Evolutionary conservation across 257 asterid species (phyloP).

Genomic region (Mitragyna speciosa): DNA sequence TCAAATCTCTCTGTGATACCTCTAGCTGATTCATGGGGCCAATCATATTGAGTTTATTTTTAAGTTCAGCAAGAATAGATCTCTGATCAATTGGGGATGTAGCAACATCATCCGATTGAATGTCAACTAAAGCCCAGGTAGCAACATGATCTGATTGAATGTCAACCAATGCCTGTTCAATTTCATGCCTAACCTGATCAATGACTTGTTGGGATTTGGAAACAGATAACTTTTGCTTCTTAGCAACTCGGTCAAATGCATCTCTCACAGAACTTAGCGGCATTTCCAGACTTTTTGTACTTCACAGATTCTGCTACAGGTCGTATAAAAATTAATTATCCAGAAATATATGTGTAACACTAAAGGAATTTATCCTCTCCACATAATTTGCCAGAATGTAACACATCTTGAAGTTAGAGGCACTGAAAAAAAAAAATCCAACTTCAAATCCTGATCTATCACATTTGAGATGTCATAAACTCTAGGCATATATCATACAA

Average conservation of each 20-base stretch:
- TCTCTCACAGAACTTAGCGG: constrained; percentile 44
- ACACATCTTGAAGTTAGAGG: not conserved
- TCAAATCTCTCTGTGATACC: constrained; percentile 41
- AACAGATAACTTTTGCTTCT: constrained; percentile 52
- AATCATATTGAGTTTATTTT: constrained; percentile 41
- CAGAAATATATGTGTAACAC: not conserved
- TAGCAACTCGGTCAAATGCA: constrained; percentile 52
- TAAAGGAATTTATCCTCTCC: not conserved
- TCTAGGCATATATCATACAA: not conserved
- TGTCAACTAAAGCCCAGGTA: constrained; percentile 32
- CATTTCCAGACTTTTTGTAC: constrained; percentile 29
- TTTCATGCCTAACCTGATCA: constrained; percentile 45
- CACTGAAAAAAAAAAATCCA: not conserved
- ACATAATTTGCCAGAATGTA: constrained; percentile 2
- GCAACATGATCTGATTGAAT: constrained; percentile 35
- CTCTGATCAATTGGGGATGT: constrained; percentile 35
- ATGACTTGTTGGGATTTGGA: constrained; percentile 52
- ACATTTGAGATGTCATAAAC: not conserved
- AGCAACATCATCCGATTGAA: constrained; percentile 32
- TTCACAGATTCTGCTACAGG: not conserved
- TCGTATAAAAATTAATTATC: not conserved
- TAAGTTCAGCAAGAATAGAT: constrained; percentile 45
- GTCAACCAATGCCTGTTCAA: constrained; percentile 43
- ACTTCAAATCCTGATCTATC: not conserved
- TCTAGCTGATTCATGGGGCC: constrained; percentile 34